Evolutionary conservation across 2,329 filamentous ascomycete species (phyloP), one percentile per base, ranked within the genome.

Genomic region (Neopestalotiopsis rosae): DNA sequence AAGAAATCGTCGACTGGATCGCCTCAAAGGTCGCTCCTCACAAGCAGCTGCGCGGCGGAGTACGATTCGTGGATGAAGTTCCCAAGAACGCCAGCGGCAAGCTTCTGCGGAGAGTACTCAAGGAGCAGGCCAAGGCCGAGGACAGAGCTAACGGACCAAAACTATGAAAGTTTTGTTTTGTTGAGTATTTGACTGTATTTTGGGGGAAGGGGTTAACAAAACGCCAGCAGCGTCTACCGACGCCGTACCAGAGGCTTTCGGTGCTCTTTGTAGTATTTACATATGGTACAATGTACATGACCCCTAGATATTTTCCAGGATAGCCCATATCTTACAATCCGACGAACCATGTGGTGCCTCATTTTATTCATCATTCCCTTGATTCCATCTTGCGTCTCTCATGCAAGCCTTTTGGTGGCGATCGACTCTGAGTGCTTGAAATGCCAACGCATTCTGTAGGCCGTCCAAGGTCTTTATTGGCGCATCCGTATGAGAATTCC

Each of bases 81-180:
- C 90, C 89, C 2, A 91, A 91, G 82, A 90, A 87, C 74, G 85
- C 88, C 1, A 87, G 86, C 69, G 89, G 90, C 3, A 91, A 92
- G 82, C 88, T 91, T 67, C 77, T 92, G 74, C 85, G 88, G 63
- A 81, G 88, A 32, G 76, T 90, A 6, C 77, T 91, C 74, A 86
- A 83, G 70, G 83, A 88, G 63, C 75, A 79, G 74, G 81, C 82
- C 4, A 79, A 77, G 73, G 76, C 71, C 75, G 76, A 77, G 69
- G 78, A 79, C 28, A 70, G 70, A 20, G 72, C 74, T 14, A 70
- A 69, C 40, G 75, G 76, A 3, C 68, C 77, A 1, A 79, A 78
- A 73, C 69, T 79, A 61, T 79, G 63, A 30, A 61, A 49, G 17
- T n/a, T 52, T 10, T 52, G 17, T 52, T 4, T 4, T 24, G 42